A percentile compares a stretch with the other conserved stretches of the same genome.
These are phyloP conservation scores for Stagonosporopsis vannaccii DNA, from an alignment of 2,329 filamentous ascomycete genomes.

Conservation along the genomic window DNA sequence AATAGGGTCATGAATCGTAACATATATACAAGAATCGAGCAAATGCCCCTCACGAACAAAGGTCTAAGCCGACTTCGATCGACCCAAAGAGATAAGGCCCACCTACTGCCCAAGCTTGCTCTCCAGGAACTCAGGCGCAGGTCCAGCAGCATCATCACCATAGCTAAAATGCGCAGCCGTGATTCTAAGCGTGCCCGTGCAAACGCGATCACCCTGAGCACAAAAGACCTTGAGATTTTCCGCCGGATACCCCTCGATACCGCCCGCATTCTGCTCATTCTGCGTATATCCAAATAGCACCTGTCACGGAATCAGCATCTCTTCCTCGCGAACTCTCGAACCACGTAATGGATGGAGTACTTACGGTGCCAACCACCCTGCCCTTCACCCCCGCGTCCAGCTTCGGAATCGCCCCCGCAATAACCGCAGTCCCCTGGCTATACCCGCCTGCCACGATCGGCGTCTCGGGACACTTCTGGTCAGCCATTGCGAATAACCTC, in stretches of 20 bases:
- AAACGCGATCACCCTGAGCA: constrained; percentile 45
- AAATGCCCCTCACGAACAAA: not conserved
- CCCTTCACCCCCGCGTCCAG: constrained; percentile 35
- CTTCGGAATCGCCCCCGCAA: constrained; percentile 43
- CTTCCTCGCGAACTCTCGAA: too few relatives aligned
- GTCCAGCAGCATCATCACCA: constrained; percentile 28
- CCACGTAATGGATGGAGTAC: not conserved
- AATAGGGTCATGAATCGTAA: not conserved
- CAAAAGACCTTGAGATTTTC: constrained; percentile 48
- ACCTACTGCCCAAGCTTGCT: constrained; percentile 21
- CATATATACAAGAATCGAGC: not conserved
- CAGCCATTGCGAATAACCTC: constrained; percentile 47
- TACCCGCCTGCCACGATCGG: constrained; percentile 52
- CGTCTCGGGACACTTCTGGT: constrained; percentile 48
- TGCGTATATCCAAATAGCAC: constrained; percentile 53
- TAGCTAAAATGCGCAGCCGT: constrained; percentile 46
- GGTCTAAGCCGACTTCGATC: too few relatives aligned
- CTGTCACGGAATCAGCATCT: not conserved
- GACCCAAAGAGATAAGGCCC: too few relatives aligned
- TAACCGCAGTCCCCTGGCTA: constrained; percentile 52
- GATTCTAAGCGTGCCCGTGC: constrained; percentile 43
- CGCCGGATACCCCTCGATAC: constrained; percentile 44
- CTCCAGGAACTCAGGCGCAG: constrained; percentile 39
- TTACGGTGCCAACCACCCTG: constrained; percentile 44
- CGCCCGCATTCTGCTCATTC: constrained; percentile 48